These are phyloP conservation scores for Russula vinacea DNA, from an alignment of 768 basidiomycete species.

Conservation along the genomic window DNA sequence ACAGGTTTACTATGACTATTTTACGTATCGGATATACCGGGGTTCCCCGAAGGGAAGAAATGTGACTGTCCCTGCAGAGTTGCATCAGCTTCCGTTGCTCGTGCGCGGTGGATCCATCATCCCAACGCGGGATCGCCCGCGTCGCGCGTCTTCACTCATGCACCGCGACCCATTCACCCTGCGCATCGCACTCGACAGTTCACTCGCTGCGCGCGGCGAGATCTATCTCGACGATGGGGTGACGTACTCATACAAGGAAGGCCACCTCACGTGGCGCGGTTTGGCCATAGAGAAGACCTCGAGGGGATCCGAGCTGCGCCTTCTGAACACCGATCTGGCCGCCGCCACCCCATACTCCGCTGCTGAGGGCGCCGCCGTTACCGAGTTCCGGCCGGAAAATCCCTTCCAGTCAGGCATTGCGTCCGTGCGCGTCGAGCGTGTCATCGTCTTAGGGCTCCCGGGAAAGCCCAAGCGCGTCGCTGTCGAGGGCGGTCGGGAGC, in stretches of 20 bases:
- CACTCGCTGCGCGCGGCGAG: slow-evolving; percentile 65
- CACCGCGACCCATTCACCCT: slow-evolving; percentile 91
- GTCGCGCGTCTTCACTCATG: slow-evolving; percentile 84
- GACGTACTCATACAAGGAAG: slow-evolving; percentile 67
- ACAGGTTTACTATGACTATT: slow-evolving; percentile 94
- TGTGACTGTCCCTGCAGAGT: slow-evolving; percentile 74
- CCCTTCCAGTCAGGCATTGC: slow-evolving; percentile 62
- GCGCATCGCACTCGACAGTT: slow-evolving; percentile 69
- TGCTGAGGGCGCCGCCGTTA: slow-evolving; percentile 50
- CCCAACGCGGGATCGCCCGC: slow-evolving; percentile 80
- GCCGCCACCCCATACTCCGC: slow-evolving; percentile 44
- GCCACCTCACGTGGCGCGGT: slow-evolving; percentile 80
- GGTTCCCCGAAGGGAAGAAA: slow-evolving; percentile 61
- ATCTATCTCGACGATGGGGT: slow-evolving; percentile 96
- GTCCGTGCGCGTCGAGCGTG: slow-evolving; percentile 74
- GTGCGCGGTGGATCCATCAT: slow-evolving; percentile 90
- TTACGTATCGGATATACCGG: slow-evolving; percentile 64
- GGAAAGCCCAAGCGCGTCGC: slow-evolving; percentile 60
- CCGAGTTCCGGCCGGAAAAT: slow-evolving; percentile 55
- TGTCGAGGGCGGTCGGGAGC: slow-evolving; percentile 45
- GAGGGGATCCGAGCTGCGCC: slow-evolving; percentile 46
- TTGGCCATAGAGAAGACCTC: slow-evolving; percentile 57
- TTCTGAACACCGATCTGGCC: slow-evolving; percentile 55
- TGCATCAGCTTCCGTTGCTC: slow-evolving; percentile 79
- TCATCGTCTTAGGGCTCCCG: slow-evolving; percentile 73